Percentiles rank a stretch among this genome's conserved stretches.
Conservation (phyloP, 257 asterid genomes). For the Solanum bulbocastanum region DNA sequence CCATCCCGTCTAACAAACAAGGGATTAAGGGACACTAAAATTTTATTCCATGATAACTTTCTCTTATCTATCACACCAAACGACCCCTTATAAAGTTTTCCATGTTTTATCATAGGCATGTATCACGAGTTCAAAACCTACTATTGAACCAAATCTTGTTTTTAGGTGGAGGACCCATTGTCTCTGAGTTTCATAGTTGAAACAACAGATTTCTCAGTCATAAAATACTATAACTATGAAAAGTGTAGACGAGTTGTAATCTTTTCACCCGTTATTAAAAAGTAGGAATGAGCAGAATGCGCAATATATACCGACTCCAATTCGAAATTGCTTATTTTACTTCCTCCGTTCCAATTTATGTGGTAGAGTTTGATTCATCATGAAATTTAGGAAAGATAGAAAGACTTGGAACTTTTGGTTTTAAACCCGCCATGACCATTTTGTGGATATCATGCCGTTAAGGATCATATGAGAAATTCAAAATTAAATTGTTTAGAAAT, state of each 20-base stretch:
- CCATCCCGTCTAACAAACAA: too few relatives aligned
- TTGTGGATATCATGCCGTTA: not conserved
- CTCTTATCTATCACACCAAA: too few relatives aligned
- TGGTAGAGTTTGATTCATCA: not conserved
- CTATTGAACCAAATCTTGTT: not conserved
- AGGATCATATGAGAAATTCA: not conserved
- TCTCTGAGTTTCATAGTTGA: not conserved
- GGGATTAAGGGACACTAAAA: too few relatives aligned
- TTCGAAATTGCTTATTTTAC: not conserved
- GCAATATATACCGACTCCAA: not conserved
- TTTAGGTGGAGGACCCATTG: not conserved
- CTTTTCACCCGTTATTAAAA: not conserved
- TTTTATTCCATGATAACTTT: too few relatives aligned
- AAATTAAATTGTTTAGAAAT: not conserved
- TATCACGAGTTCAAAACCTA: not conserved
- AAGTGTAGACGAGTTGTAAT: not conserved
- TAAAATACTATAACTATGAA: not conserved
- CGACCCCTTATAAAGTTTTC: not conserved
- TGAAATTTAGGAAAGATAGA: not conserved
- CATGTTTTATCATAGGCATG: not conserved
- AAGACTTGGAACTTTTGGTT: not conserved
- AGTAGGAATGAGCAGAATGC: not conserved
- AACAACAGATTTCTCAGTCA: not conserved
- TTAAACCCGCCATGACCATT: not conserved
- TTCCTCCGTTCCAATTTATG: not conserved